These are phyloP conservation scores for Eucalyptus coolabah DNA, from an alignment of 345 rosid species.

Conservation along the genomic window DNA sequence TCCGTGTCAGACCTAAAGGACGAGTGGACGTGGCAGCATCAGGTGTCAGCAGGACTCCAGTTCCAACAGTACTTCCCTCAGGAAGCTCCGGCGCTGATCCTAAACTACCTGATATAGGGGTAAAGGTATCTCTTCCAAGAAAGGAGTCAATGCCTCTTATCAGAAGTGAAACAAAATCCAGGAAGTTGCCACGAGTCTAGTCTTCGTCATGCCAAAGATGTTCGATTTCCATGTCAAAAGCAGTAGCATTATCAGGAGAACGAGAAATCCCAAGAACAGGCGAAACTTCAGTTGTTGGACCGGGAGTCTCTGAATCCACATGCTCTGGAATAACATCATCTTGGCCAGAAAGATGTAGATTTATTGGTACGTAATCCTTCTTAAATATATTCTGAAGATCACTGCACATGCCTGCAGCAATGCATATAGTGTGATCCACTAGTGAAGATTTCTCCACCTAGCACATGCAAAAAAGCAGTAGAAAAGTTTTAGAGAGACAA, in stretches of 20 bases:
- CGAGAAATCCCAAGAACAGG: background rate
- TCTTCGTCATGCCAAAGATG: slow-evolving; percentile 19
- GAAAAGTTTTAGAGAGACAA: background rate
- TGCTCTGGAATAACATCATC: slow-evolving; percentile 12
- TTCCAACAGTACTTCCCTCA: slow-evolving; percentile 12
- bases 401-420: background rate
- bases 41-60: slow-evolving; percentile 5
- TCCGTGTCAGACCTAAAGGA: slow-evolving; percentile 26
- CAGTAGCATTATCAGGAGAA: background rate
- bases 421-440: background rate
- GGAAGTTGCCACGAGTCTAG: background rate
- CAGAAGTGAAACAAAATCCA: slow-evolving; percentile 13
- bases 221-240: slow-evolving; percentile 21
- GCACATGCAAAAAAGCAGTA: background rate
- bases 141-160: slow-evolving; percentile 12
- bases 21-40: slow-evolving; percentile 9
- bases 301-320: slow-evolving; percentile 4
- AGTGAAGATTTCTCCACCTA: background rate
- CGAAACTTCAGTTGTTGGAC: background rate
- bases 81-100: slow-evolving; percentile 7
- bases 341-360: slow-evolving; percentile 14
- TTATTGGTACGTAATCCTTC: slow-evolving; percentile 23
- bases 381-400: background rate
- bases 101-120: slow-evolving; percentile 8
- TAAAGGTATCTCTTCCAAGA: slow-evolving; percentile 27